Evolutionary conservation across 345 rosid genomes (phyloP), one percentile per base, ranked within the genome.

Genomic region (Raphanus sativus): DNA sequence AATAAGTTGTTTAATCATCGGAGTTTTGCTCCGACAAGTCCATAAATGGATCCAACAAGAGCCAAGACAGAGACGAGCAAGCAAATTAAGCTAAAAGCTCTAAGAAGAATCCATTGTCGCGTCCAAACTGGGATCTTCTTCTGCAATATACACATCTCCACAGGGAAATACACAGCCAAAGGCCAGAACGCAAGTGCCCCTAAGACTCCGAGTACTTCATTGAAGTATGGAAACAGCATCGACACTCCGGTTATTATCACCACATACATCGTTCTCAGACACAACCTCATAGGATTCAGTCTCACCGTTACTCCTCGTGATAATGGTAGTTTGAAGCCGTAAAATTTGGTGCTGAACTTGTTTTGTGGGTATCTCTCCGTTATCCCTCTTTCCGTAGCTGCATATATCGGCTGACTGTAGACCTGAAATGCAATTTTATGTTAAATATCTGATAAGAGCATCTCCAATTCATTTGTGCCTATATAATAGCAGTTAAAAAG

Each of bases 181-280:
- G 97, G 96, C 96, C 94, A 91, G 54, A 91, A 94, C 32, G 75
- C 84, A 29, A 90, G n/a, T 8, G 88, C 97, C 32, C 94, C 98
- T 24, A 91, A 45, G 25, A 87, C 77, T 48, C 96, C 98, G 4
- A 94, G 40, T 21, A 91, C 89, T 75, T 90, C 88, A 83, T 94
- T 91, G 87, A 94, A 94, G 84, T 87, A 91, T 3, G 97, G 96
- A 81, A 94, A 94, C 48, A 85, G 2, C 61, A 89, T 72, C 3
- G 90, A 85, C 5, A 90, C 72, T 2, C 42, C 76, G 0, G 89
- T 90, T 26, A 89, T 86, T 0, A 87, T 79, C 1, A 79, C 73
- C 4, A 90, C 98, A 3, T 87, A 90, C 6, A 30, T 12, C 0
- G 86, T 86, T 77, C 97, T 75, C 5, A 78, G 1, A 78, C 73